Conservation (phyloP, 148 eudicot genomes). For the Pharnaceum exiguum region DNA sequence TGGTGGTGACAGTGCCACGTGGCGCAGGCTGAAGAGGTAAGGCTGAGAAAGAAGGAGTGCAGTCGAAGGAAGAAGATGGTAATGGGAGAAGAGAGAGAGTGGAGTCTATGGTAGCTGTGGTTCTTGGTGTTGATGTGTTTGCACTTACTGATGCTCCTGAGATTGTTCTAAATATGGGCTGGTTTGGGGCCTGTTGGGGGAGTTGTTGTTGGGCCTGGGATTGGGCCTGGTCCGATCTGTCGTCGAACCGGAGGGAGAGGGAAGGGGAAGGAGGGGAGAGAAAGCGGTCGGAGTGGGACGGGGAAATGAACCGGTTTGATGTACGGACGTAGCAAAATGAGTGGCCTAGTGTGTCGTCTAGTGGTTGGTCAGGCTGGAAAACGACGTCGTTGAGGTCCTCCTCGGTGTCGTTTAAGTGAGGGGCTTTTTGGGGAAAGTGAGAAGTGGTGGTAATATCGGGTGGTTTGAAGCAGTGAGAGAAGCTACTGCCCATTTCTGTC, state of each 20-base stretch:
- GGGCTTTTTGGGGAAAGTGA: neutral
- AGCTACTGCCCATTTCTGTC: constrained; percentile 78
- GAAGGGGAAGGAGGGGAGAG: constrained; percentile 65
- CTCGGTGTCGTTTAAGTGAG: neutral
- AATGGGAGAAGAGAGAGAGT: too few relatives aligned
- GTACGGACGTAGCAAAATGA: constrained; percentile 93
- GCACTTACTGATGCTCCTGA: constrained; percentile 94
- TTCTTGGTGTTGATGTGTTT: constrained; percentile 74
- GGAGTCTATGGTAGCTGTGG: constrained; percentile 42
- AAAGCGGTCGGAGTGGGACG: constrained; percentile 85
- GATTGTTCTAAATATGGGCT: constrained; percentile 66
- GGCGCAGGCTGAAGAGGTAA: constrained; percentile 83
- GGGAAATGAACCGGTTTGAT: constrained; percentile 76
- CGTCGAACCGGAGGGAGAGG: constrained; percentile 66
- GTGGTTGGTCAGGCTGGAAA: constrained; percentile 39
- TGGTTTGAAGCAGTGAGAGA: constrained; percentile 82
- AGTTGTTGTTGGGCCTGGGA: too few relatives aligned
- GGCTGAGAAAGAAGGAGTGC: constrained; percentile 70
- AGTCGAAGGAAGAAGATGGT: too few relatives aligned
- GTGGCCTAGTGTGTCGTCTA: constrained; percentile 96
- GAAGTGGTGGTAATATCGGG: constrained; percentile 11
- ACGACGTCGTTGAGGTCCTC: constrained; percentile 15
- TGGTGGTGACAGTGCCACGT: too few relatives aligned
- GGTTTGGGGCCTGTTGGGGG: constrained; percentile 16
- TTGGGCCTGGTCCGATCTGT: constrained; percentile 42